Conservation (phyloP, 1,284 basidiomycete genomes). For the Ceratobasidium sp. region DNA sequence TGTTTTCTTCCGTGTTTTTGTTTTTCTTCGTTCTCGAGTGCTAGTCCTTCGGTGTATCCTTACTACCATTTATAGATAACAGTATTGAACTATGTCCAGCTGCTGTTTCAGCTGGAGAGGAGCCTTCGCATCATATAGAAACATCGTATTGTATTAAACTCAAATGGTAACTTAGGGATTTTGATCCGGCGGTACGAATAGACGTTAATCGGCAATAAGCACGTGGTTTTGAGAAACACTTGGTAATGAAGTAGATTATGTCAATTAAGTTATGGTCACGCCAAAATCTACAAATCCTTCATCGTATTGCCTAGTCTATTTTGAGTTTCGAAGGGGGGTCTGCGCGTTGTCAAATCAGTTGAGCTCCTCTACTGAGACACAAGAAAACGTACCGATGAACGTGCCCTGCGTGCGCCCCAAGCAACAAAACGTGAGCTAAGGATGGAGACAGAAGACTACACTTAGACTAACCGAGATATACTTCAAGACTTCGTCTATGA, state of each 20-base stretch:
- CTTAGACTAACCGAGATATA: slow-evolving; percentile 74
- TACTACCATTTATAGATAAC: slow-evolving; percentile 10
- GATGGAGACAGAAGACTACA: slow-evolving; percentile 14
- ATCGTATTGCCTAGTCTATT: slow-evolving; percentile 21
- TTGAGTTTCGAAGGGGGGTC: slow-evolving; percentile 44
- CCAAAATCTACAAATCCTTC: not conserved
- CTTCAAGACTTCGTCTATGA: slow-evolving; percentile 94
- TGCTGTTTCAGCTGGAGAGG: not conserved
- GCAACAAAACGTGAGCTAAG: not conserved
- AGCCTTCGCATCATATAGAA: not conserved
- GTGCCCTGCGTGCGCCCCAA: slow-evolving; percentile 17
- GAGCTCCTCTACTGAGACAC: not conserved
- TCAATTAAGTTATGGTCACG: not conserved
- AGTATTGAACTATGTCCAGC: not conserved
- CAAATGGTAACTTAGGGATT: not conserved
- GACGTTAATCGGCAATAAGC: not conserved
- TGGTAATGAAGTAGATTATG: not conserved
- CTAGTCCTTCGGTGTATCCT: slow-evolving; percentile 15
- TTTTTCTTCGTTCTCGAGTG: not conserved
- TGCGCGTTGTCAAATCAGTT: slow-evolving; percentile 3
- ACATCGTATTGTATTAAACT: too few species aligned
- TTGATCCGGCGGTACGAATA: not conserved
- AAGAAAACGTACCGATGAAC: slow-evolving; percentile 38
- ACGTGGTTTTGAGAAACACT: not conserved
- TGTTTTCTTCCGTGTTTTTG: not conserved